Percentiles rank a stretch among this genome's conserved stretches.
Evolutionary conservation across 2,329 filamentous ascomycete species (phyloP).

Genomic region (Septoria petroselini): DNA sequence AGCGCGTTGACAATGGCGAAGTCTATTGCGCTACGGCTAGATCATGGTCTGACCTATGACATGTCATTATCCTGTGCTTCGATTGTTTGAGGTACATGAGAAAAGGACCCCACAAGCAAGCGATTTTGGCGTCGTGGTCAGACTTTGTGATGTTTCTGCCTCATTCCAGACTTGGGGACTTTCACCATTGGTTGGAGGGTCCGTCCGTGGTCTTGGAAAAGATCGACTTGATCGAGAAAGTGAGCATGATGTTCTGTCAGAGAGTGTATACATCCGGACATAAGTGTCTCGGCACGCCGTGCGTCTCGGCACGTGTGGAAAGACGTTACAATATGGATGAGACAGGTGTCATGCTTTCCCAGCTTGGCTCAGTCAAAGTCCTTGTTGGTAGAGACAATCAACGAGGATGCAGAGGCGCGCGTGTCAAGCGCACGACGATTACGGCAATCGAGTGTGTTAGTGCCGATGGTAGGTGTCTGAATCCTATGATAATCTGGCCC

Average conservation of each 20-base stretch:
- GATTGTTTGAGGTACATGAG: background rate
- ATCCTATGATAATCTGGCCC: no score
- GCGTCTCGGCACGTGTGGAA: background rate
- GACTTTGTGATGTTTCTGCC: background rate
- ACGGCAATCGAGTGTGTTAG: no score
- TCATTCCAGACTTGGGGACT: background rate
- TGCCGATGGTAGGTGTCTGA: no score
- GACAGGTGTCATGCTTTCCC: no score
- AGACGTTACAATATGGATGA: no score
- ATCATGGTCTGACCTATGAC: background rate
- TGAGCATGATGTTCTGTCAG: background rate
- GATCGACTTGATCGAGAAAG: background rate
- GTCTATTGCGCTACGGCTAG: background rate
- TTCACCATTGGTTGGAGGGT: background rate
- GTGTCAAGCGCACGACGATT: no score
- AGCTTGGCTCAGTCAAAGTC: no score
- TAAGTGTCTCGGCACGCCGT: background rate
- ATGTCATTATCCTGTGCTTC: background rate
- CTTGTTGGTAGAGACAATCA: no score
- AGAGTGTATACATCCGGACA: background rate
- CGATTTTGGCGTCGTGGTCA: background rate
- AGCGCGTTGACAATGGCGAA: background rate
- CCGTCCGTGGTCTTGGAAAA: background rate
- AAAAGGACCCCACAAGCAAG: background rate
- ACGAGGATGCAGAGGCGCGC: no score